These are phyloP conservation scores for Ophiostoma angusticollis DNA, from an alignment of 2,329 filamentous ascomycete species.

Conservation along the genomic window DNA sequence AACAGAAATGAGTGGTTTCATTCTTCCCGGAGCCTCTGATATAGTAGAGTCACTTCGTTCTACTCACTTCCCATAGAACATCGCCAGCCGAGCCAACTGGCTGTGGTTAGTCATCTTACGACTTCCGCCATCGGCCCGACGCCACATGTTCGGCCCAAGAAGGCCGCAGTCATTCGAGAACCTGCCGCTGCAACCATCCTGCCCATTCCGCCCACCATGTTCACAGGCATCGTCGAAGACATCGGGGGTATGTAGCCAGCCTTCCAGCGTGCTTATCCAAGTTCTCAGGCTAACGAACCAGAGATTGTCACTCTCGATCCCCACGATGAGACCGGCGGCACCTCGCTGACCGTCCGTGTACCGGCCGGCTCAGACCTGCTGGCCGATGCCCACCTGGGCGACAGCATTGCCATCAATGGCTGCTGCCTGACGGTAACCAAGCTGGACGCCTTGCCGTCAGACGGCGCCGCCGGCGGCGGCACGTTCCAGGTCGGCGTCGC, in stretches of 20 bases:
- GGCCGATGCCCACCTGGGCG: conserved; percentile 69
- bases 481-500: conserved; percentile 87
- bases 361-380: conserved; percentile 58
- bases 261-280: too few relatives aligned
- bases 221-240: conserved; percentile 86
- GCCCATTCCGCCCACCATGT: conserved; percentile 46
- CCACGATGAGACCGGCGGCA: conserved; percentile 74
- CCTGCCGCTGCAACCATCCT: neutral
- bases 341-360: conserved; percentile 75
- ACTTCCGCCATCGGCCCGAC: too few relatives aligned
- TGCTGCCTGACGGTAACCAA: conserved; percentile 81
- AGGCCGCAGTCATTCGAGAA: too few relatives aligned
- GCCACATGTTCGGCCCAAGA: too few relatives aligned
- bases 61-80: too few relatives aligned
- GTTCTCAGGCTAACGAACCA: too few relatives aligned
- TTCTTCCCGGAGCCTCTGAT: too few relatives aligned
- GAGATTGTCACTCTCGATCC: conserved; percentile 71
- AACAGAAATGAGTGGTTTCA: too few relatives aligned
- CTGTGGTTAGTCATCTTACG: too few relatives aligned
- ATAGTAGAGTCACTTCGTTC: too few relatives aligned
- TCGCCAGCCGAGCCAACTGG: too few relatives aligned
- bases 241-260: conserved; percentile 85
- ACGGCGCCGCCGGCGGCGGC: conserved; percentile 14
- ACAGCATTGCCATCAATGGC: conserved; percentile 92
- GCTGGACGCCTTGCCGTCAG: conserved; percentile 23